Evolutionary conservation across 768 basidiomycete species (phyloP), one percentile per base, ranked within the genome.

Genomic region (Agrocybe chaxingu): DNA sequence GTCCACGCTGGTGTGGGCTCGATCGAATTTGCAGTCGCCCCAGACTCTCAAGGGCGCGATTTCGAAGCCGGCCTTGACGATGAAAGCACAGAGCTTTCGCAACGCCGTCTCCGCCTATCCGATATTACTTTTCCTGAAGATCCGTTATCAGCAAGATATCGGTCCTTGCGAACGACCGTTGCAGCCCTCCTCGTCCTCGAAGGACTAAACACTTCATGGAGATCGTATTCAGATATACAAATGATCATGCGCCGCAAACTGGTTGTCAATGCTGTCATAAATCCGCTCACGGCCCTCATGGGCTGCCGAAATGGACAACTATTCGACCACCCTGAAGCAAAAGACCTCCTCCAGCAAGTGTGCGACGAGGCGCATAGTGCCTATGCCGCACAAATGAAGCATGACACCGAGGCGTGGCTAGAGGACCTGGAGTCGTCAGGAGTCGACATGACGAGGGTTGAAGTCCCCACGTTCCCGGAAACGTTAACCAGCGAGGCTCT

Each of bases 251-350:
- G 87, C 35, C 82, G 82, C 53, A 94, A 93, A 69, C 70, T 97
- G 39, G 90, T 85, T 30, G 79, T 89, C 51, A 92, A 96, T 63
- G 73, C 84, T 9, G 76, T 84, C 57, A 80, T 98, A 66, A 93
- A 97, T 61, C 85, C 96, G 1, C 76, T 98, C 49, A 90, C 93
- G 0, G 88, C 91, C 7, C 63, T 98, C 18, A 70, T 92, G 54
- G 81, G 82, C 30, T 88, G 92, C 60, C 75, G 79, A 45, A 96
- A 96, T 63, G 92, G 92, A 12, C 81, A 83, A 1, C 66, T 96
- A 13, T 77, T 89, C 61, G 64, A 64, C 5, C 67, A 78, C 7
- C 45, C 58, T 0, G 66, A 70, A 9, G 76, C 82, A 2, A 55
- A 61, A 2, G 66, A 69, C 19, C 64, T 94, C 34, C 66, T 82